Evolutionary conservation across 805 yeast species (phyloP), one percentile per base, ranked within the genome.

Genomic region (Blastobotrys peoriensis): DNA sequence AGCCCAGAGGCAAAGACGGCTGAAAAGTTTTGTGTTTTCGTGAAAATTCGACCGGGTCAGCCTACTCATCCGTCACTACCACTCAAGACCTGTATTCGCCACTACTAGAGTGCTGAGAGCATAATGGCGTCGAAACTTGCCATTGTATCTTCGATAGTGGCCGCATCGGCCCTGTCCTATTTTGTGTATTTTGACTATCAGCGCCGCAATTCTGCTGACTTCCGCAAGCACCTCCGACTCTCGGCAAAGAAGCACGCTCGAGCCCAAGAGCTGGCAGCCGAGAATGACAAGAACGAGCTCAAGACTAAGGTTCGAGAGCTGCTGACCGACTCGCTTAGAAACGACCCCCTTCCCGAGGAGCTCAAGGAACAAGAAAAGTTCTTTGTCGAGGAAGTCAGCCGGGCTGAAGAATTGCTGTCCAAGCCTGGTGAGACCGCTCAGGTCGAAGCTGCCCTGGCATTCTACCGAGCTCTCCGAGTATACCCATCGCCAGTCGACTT

Each of bases 401-500:
- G 72, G 40, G 98, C 96, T 63, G 98, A 91, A 67, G 84, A 82
- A 64, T 71, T 85, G 55, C 77, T 86, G 51, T 70, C 76, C 52
- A 80, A 83, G 50, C 40, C 40, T n/a, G 83, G 81, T 52, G 74
- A 76, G 54, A 86, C 84, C 64, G 47, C 50, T 40, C 49, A 53
- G 44, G 67, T 83, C 52, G 86, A 83, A 48, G 82, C 97, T 37
- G 98, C 98, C 33, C 72, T 89, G 55, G 76, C 82, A 54, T 93
- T 88, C 75, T 93, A 93, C 77, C 85, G 86, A 66, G 98, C 97
- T 10, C 74, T 93, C 61, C 78, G 86, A 35, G 89, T 88, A 41
- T 91, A 89, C 66, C 98, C 98, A 50, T 83, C 84, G 65, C 99
- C 98, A 48, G 82, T 94, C 45, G 96, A 87, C 59, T 78, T 93